phyloP scores from a whole-genome alignment of 768 basidiomycete species.

The Kwoniella pini region DNA sequence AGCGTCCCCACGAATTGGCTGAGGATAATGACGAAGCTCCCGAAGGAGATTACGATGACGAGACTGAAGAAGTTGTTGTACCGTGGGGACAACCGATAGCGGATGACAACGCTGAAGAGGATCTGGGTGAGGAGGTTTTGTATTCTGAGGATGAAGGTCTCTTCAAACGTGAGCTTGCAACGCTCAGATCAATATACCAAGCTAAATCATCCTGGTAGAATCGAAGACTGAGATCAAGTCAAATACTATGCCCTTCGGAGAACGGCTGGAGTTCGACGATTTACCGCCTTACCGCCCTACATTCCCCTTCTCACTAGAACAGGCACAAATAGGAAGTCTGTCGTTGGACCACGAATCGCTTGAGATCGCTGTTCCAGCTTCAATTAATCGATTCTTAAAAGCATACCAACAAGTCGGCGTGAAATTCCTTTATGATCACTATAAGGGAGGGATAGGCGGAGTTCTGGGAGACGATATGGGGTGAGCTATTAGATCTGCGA shows the following conservation, averaged over 20 bases:
- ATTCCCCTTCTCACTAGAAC: slow-evolving; percentile 26
- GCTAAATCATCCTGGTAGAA: neutral
- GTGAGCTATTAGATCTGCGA: slow-evolving; percentile 57
- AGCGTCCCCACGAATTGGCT: too few relatives aligned
- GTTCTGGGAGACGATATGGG: slow-evolving; percentile 97
- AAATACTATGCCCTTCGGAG: too few relatives aligned
- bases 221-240: too few relatives aligned
- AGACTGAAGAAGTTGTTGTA: slow-evolving; percentile 20
- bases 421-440: slow-evolving; percentile 75
- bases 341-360: slow-evolving; percentile 27
- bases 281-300: slow-evolving; percentile 24
- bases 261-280: slow-evolving; percentile 14
- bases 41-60: slow-evolving; percentile 25
- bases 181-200: neutral
- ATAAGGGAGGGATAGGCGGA: slow-evolving; percentile 68
- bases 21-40: slow-evolving; percentile 20
- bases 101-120: neutral
- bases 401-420: slow-evolving; percentile 88
- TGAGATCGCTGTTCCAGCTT: slow-evolving; percentile 48
- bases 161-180: slow-evolving; percentile 2
- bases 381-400: slow-evolving; percentile 81
- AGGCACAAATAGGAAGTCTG: slow-evolving; percentile 27
- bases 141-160: slow-evolving; percentile 38
- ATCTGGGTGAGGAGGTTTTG: slow-evolving; percentile 21
- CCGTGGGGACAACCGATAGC: slow-evolving; percentile 6